Conservation (phyloP, 1,139 yeast species). For the Candida frijolesensis region DNA sequence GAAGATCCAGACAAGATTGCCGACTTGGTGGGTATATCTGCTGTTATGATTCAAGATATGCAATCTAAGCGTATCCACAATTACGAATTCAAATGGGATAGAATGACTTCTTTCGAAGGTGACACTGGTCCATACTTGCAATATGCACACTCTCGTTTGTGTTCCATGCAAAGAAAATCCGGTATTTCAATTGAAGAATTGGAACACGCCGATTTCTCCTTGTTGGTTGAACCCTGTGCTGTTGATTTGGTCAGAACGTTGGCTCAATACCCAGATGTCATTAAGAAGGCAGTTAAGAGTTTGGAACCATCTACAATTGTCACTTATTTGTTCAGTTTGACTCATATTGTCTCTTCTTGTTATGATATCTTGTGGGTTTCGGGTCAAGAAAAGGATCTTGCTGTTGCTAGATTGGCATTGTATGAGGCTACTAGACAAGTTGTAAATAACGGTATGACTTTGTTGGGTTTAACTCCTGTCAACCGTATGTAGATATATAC, state of each 20-base stretch:
- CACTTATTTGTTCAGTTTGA: conserved; percentile 86
- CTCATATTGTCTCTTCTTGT: conserved; percentile 94
- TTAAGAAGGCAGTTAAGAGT: conserved; percentile 81
- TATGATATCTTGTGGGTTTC: conserved; percentile 97
- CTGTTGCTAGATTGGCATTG: conserved; percentile 90
- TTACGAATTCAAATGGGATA: conserved; percentile 96
- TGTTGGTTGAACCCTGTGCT: conserved; percentile 79
- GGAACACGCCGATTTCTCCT: conserved; percentile 62
- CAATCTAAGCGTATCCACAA: conserved; percentile 96
- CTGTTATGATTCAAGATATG: conserved; percentile 99
- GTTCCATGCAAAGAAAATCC: conserved; percentile 92
- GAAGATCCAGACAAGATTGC: conserved; percentile 95
- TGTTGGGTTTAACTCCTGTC: conserved; percentile 94
- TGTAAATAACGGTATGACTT: conserved; percentile 84
- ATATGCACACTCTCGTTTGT: conserved; percentile 96
- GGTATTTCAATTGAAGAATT: conserved; percentile 49
- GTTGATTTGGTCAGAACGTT: conserved; percentile 71
- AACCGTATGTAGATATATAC: conserved; percentile 76
- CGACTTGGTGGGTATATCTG: conserved; percentile 93
- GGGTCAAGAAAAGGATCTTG: conserved; percentile 88
- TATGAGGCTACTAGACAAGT: conserved; percentile 92
- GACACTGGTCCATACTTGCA: conserved; percentile 99
- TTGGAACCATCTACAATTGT: conserved; percentile 94
- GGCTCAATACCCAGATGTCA: conserved; percentile 90
- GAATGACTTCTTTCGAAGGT: conserved; percentile 98